Conservation (phyloP, 257 asterid species). For the Capsicum rhomboideum region DNA sequence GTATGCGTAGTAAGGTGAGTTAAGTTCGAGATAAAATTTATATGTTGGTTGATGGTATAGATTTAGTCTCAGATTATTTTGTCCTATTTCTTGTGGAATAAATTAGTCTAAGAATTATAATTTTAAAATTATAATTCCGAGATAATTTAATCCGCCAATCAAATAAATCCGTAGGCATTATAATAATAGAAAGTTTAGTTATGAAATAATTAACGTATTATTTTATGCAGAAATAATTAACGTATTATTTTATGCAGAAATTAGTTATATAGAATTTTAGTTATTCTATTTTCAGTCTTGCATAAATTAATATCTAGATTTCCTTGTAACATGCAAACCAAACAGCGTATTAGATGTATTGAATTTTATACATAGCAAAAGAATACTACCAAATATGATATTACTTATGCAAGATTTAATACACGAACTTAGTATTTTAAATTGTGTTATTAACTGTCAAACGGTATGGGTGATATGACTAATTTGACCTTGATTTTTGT, state of each 20-base stretch:
- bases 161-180: too few species aligned
- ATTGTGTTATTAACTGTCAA: neutral
- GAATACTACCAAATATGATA: neutral
- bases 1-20: too few species aligned
- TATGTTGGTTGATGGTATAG: neutral
- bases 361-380: neutral
- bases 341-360: neutral
- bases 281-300: too few species aligned
- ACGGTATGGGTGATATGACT: slow-evolving; percentile 3
- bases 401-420: neutral
- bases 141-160: too few species aligned
- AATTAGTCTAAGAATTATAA: too few species aligned
- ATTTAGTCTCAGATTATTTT: too few species aligned
- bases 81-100: too few species aligned
- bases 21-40: neutral
- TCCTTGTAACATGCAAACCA: neutral
- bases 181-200: neutral
- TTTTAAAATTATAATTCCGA: too few species aligned
- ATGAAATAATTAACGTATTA: neutral
- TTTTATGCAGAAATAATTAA: too few species aligned
- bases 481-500: slow-evolving; percentile 5
- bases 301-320: too few species aligned
- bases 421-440: neutral
- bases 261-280: too few species aligned
- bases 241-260: too few species aligned